Evolutionary conservation across 768 basidiomycete genomes (phyloP).

Genomic region (Phaffia australis): DNA sequence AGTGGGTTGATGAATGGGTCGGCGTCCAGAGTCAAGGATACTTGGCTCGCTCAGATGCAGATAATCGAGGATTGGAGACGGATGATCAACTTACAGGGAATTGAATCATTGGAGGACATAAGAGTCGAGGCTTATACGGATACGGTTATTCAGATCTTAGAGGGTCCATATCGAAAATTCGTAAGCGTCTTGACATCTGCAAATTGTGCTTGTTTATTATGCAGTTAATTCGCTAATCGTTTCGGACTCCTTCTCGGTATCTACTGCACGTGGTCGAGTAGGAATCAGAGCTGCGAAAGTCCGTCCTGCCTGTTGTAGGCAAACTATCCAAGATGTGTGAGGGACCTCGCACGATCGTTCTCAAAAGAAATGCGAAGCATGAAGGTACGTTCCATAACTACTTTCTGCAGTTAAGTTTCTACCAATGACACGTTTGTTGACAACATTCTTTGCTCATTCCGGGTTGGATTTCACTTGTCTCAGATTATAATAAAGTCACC

Average conservation of each 20-base stretch:
- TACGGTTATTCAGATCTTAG: conserved; percentile 30
- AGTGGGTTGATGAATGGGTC: conserved; percentile 34
- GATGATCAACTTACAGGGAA: conserved; percentile 33
- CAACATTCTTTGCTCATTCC: too few relatives aligned
- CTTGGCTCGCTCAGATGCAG: conserved; percentile 30
- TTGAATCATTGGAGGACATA: conserved; percentile 32
- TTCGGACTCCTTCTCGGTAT: neutral
- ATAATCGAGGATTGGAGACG: conserved; percentile 31
- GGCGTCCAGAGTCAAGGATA: conserved; percentile 32
- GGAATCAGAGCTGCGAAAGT: conserved; percentile 34
- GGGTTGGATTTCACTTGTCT: neutral
- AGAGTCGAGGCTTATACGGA: conserved; percentile 33
- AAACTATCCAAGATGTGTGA: conserved; percentile 31
- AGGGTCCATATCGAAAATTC: conserved; percentile 30
- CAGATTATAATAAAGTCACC: conserved; percentile 34
- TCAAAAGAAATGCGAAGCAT: conserved; percentile 30
- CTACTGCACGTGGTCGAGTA: conserved; percentile 11
- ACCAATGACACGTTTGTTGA: too few relatives aligned
- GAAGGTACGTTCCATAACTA: neutral
- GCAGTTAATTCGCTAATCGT: too few relatives aligned
- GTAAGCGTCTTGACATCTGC: conserved; percentile 28
- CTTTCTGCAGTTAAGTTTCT: too few relatives aligned
- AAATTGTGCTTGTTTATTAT: neutral
- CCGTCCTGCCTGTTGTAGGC: conserved; percentile 34
- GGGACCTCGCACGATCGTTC: conserved; percentile 35